phyloP scores from a whole-genome alignment of 352 stramenopile genomes.

The Pythium volutum region DNA sequence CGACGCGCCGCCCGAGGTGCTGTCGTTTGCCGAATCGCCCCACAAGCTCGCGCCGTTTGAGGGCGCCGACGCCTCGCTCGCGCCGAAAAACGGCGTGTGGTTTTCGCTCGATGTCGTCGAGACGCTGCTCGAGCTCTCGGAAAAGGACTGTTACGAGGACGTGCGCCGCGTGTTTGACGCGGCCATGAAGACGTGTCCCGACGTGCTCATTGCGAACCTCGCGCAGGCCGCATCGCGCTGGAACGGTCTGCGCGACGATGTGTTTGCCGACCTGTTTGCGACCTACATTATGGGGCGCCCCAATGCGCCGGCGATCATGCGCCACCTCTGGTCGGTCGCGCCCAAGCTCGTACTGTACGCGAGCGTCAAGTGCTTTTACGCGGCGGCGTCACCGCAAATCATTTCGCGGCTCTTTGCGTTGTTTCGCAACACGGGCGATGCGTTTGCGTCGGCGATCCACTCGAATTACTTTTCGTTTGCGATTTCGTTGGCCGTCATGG shows the following conservation, averaged over 20 bases:
- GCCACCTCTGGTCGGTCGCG: conserved; percentile 80
- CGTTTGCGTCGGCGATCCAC: conserved; percentile 78
- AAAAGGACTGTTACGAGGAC: conserved; percentile 82
- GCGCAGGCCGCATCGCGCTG: conserved; percentile 70
- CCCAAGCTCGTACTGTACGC: conserved; percentile 86
- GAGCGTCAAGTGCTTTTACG: conserved; percentile 87
- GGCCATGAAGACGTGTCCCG: conserved; percentile 80
- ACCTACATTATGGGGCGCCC: conserved; percentile 84
- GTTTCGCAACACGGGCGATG: conserved; percentile 81
- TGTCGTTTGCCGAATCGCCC: conserved; percentile 77
- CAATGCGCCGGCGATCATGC: conserved; percentile 87
- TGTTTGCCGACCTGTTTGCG: conserved; percentile 86
- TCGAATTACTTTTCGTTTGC: conserved; percentile 90
- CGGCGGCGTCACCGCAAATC: conserved; percentile 71
- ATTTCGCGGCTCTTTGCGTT: conserved; percentile 80
- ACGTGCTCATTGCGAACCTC: conserved; percentile 86
- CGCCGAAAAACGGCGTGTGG: conserved; percentile 85
- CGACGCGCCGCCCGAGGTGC: conserved; percentile 71
- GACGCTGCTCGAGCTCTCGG: conserved; percentile 70
- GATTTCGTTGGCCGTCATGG: conserved; percentile 75
- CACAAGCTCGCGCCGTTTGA: conserved; percentile 84
- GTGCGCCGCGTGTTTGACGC: conserved; percentile 76
- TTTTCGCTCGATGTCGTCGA: conserved; percentile 85
- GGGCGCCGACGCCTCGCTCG: conserved; percentile 79
- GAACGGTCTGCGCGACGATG: conserved; percentile 80